These are phyloP conservation scores for Arthrobotrys iridis DNA, from an alignment of 2,329 filamentous ascomycete genomes.

Conservation along the genomic window DNA sequence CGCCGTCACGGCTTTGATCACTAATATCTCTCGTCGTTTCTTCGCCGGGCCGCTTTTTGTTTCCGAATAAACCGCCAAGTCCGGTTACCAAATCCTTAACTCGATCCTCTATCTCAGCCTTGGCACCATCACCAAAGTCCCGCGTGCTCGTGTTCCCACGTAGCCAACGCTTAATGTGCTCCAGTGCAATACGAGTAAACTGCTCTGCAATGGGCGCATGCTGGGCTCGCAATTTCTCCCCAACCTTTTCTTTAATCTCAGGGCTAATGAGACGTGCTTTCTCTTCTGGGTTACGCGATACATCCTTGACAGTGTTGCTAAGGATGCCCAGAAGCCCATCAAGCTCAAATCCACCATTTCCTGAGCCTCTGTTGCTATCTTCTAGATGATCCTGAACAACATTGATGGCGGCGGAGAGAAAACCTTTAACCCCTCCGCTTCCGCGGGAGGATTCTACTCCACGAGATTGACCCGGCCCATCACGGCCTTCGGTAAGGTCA, in stretches of 20 bases:
- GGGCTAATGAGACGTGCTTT: constrained; percentile 64
- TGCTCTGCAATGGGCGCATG: constrained; percentile 64
- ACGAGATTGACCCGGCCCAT: constrained; percentile 46
- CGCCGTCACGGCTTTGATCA: constrained; percentile 57
- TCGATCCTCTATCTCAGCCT: constrained; percentile 64
- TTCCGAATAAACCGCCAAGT: constrained; percentile 61
- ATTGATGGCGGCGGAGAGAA: constrained; percentile 63
- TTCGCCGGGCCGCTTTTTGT: not conserved
- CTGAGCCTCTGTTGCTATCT: constrained; percentile 57
- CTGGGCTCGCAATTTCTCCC: constrained; percentile 62
- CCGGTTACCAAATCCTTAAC: constrained; percentile 61
- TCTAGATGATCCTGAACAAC: constrained; percentile 63
- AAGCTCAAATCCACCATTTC: constrained; percentile 61
- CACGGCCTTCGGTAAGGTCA: constrained; percentile 61
- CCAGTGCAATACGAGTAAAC: constrained; percentile 64
- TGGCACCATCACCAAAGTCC: constrained; percentile 64
- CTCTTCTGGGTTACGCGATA: constrained; percentile 64
- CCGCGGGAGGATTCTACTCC: constrained; percentile 58
- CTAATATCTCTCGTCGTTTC: constrained; percentile 58
- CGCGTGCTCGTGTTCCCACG: constrained; percentile 63
- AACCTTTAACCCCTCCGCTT: constrained; percentile 61
- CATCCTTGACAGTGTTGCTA: constrained; percentile 64
- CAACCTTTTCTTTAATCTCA: constrained; percentile 65
- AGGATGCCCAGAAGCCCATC: constrained; percentile 64
- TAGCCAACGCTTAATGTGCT: constrained; percentile 65